A percentile compares a stretch with the other conserved stretches of the same genome.
These are phyloP conservation scores for Dothideomycetes sp. DNA, from an alignment of 2,329 filamentous ascomycete species.

Conservation along the genomic window DNA sequence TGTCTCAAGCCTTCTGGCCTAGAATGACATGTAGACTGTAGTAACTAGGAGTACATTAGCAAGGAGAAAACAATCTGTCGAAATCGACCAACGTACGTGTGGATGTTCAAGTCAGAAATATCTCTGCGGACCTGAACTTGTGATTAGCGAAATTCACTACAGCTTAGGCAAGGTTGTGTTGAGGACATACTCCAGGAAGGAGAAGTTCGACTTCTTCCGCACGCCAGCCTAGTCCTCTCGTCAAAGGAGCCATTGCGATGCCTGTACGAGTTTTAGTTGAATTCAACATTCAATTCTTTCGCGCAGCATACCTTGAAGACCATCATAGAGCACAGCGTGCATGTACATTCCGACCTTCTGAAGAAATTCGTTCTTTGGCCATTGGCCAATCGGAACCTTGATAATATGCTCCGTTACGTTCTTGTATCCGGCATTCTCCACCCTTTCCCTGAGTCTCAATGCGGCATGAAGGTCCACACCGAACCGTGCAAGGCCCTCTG, in stretches of 20 bases:
- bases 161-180: too few species aligned
- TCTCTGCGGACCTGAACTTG: too few species aligned
- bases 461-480: conserved; percentile 12
- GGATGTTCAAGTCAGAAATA: too few species aligned
- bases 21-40: too few species aligned
- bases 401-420: conserved; percentile 14
- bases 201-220: too few species aligned
- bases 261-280: background rate
- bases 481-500: conserved; percentile 11
- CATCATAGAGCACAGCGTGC: conserved; percentile 6
- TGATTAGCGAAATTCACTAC: too few species aligned
- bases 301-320: conserved; percentile 4
- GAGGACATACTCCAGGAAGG: too few species aligned
- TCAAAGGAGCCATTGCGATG: conserved; percentile 16
- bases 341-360: conserved; percentile 7
- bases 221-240: too few species aligned
- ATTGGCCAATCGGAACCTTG: conserved; percentile 14
- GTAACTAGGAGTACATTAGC: too few species aligned
- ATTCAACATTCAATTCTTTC: background rate
- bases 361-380: conserved; percentile 13
- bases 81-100: too few species aligned
- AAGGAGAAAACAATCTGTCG: too few species aligned
- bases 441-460: conserved; percentile 10
- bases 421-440: conserved; percentile 16
- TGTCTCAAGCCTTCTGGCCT: too few species aligned